Conservation (phyloP, 805 yeast genomes). For the Candida montana region DNA sequence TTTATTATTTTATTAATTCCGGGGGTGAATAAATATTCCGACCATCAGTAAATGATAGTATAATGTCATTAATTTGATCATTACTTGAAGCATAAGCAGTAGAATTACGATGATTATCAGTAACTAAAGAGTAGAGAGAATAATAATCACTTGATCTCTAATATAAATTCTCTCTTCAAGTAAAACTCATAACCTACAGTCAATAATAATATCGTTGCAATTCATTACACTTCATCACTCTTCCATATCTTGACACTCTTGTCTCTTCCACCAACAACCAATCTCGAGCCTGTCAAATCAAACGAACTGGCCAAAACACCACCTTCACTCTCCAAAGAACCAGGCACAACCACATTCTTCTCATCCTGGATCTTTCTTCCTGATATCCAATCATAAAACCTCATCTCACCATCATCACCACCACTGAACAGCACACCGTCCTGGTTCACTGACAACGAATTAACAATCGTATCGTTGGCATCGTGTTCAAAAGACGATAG, state of each 20-base stretch:
- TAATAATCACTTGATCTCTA: too few relatives aligned
- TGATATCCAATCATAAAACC: conserved; percentile 69
- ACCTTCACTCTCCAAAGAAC: conserved; percentile 59
- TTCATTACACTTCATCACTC: too few relatives aligned
- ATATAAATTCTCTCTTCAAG: too few relatives aligned
- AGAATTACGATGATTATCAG: too few relatives aligned
- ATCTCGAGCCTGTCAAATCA: conserved; percentile 73
- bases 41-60: too few relatives aligned
- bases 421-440: conserved; percentile 73
- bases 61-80: too few relatives aligned
- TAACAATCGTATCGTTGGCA: conserved; percentile 50
- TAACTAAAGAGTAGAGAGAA: too few relatives aligned
- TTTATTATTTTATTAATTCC: too few relatives aligned
- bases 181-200: too few relatives aligned
- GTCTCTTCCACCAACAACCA: conserved; percentile 88
- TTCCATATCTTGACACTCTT: conserved; percentile 78
- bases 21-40: too few relatives aligned
- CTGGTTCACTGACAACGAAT: conserved; percentile 58
- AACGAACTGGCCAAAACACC: conserved; percentile 69
- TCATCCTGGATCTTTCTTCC: conserved; percentile 59
- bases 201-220: too few relatives aligned
- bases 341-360: conserved; percentile 56
- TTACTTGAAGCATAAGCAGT: too few relatives aligned
- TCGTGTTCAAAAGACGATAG: conserved; percentile 49
- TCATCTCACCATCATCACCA: conserved; percentile 74